These are phyloP conservation scores for Hypoxylon sp. DNA, from an alignment of 2,329 filamentous ascomycete genomes.

Conservation along the genomic window DNA sequence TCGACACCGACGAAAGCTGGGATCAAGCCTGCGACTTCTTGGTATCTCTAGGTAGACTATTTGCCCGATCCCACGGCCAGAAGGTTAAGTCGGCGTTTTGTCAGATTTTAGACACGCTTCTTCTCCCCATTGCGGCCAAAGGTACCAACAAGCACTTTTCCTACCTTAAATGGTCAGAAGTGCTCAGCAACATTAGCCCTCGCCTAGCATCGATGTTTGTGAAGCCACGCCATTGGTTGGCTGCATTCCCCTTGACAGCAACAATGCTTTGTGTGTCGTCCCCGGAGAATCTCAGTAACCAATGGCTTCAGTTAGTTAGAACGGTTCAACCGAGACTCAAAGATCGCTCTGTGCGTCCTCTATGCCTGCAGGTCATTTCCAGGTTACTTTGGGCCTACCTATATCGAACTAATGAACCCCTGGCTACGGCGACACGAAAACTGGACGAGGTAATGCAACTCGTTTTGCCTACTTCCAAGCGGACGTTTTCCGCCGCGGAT, in stretches of 20 bases:
- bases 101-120: slow-evolving; percentile 86
- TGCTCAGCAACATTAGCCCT: slow-evolving; percentile 82
- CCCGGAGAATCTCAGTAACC: slow-evolving; percentile 83
- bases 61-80: slow-evolving; percentile 87
- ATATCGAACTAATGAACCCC: slow-evolving; percentile 83
- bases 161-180: slow-evolving; percentile 87
- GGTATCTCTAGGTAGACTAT: slow-evolving; percentile 83
- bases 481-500: slow-evolving; percentile 86
- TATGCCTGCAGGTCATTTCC: slow-evolving; percentile 90
- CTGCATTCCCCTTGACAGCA: slow-evolving; percentile 89
- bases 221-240: slow-evolving; percentile 93
- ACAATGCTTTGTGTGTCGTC: slow-evolving; percentile 91
- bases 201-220: slow-evolving; percentile 86
- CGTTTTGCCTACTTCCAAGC: slow-evolving; percentile 84
- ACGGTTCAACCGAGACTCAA: slow-evolving; percentile 86
- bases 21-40: slow-evolving; percentile 91
- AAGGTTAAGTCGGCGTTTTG: slow-evolving; percentile 95
- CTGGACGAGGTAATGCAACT: slow-evolving; percentile 91
- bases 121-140: slow-evolving; percentile 88
- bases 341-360: slow-evolving; percentile 82
- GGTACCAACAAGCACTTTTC: slow-evolving; percentile 82
- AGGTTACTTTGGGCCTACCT: slow-evolving; percentile 95
- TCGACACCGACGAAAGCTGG: slow-evolving; percentile 82
- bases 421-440: slow-evolving; percentile 78
- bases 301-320: slow-evolving; percentile 88